Conservation (phyloP, 208 protist species). For the Angomonas deanei region DNA sequence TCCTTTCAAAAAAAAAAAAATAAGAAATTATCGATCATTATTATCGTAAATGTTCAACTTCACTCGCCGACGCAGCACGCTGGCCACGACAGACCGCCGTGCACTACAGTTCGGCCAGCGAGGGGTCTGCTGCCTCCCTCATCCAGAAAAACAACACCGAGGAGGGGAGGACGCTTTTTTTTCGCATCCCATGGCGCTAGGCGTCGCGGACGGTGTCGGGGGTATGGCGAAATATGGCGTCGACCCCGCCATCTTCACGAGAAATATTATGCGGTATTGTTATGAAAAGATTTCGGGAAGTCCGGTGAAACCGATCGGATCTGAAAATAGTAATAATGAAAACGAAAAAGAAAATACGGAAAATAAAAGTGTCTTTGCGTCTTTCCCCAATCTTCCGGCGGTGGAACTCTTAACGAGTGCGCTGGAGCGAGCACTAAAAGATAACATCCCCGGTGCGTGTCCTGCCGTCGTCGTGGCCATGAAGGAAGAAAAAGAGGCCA, state of each 20-base stretch:
- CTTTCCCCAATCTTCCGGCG: constrained; percentile 19
- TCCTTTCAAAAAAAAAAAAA: too few relatives aligned
- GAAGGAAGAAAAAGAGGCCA: constrained; percentile 41
- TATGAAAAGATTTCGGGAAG: constrained; percentile 14
- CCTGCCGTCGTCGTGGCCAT: constrained; percentile 67
- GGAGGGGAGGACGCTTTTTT: constrained; percentile 85
- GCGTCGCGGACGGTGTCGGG: constrained; percentile 83
- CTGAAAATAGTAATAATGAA: constrained; percentile 3
- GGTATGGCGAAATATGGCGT: constrained; percentile 66
- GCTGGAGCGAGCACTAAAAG: constrained; percentile 17
- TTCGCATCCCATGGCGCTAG: constrained; percentile 61
- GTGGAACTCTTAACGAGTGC: constrained; percentile 55
- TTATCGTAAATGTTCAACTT: too few relatives aligned
- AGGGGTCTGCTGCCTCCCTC: constrained; percentile 65
- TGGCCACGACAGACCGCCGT: too few relatives aligned
- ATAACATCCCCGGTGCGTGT: constrained; percentile 42
- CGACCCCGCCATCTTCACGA: constrained; percentile 73
- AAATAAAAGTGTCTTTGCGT: not conserved
- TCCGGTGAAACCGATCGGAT: not conserved
- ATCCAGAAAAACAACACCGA: constrained; percentile 65
- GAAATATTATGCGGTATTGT: constrained; percentile 69
- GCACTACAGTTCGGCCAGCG: constrained; percentile 71
- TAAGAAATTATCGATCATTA: too few relatives aligned
- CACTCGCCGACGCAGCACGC: too few relatives aligned
- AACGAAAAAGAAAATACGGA: not conserved